These are phyloP conservation scores for Pelargonium australe DNA, from an alignment of 441 rosid genomes.

Conservation along the genomic window DNA sequence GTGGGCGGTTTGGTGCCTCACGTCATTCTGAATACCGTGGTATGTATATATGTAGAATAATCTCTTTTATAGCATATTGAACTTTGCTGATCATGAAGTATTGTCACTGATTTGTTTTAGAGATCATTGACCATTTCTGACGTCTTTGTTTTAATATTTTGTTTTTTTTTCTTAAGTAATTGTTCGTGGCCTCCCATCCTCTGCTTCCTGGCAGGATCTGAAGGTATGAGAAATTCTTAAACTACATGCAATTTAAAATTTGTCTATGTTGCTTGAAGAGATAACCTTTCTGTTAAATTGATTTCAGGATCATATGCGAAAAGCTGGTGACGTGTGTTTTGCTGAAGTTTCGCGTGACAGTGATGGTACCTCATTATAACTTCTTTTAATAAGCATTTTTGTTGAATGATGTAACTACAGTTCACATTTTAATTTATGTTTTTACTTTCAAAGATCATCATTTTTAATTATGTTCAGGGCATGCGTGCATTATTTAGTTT, in stretches of 20 bases:
- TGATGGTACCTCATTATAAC: slow-evolving; percentile 33
- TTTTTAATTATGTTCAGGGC: no score
- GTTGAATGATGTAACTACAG: background rate
- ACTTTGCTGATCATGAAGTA: background rate
- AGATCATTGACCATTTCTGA: background rate
- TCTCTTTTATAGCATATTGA: background rate
- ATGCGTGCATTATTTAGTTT: no score
- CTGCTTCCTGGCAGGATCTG: slow-evolving; percentile 93
- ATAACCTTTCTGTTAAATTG: background rate
- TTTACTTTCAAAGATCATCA: background rate
- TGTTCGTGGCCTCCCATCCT: slow-evolving; percentile 66
- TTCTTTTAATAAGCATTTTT: background rate
- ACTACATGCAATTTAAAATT: background rate
- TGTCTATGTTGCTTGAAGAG: background rate
- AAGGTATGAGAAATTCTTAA: slow-evolving; percentile 38
- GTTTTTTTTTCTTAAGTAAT: slow-evolving; percentile 31
- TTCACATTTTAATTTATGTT: background rate
- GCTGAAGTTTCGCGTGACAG: slow-evolving; percentile 70
- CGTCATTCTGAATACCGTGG: slow-evolving; percentile 92
- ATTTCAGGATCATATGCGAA: slow-evolving; percentile 69
- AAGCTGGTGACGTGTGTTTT: slow-evolving; percentile 75
- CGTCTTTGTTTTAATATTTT: background rate
- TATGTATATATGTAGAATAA: slow-evolving; percentile 20
- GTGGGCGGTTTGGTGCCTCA: slow-evolving; percentile 55
- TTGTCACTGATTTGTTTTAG: background rate